Conservation (phyloP, 2,329 filamentous ascomycete species). For the Albifimbria verrucaria region DNA sequence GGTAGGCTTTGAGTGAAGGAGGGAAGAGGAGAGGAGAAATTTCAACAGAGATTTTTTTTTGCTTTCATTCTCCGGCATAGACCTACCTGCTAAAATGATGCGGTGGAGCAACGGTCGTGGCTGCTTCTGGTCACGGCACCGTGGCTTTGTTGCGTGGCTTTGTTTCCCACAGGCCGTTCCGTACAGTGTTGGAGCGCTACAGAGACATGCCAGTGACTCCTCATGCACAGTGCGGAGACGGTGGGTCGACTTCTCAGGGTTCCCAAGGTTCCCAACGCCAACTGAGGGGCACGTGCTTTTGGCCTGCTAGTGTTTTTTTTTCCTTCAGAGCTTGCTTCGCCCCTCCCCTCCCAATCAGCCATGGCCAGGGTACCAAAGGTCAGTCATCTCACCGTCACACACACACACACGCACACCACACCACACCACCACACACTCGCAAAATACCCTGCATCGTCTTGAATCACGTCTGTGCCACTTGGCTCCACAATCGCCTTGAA, state of each 20-base stretch:
- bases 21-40: slow-evolving; percentile 35
- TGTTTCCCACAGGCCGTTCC: background rate
- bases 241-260: background rate
- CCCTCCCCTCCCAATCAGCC: too few species aligned
- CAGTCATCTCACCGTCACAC: too few species aligned
- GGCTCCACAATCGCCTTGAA: background rate
- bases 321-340: too few species aligned
- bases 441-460: background rate
- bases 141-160: background rate
- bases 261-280: too few species aligned
- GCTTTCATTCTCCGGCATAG: slow-evolving; percentile 12
- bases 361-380: too few species aligned
- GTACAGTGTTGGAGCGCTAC: background rate
- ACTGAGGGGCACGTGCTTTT: background rate
- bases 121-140: slow-evolving; percentile 7
- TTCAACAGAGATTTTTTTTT: slow-evolving; percentile 34
- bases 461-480: background rate
- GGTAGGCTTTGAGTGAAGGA: slow-evolving; percentile 45
- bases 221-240: background rate
- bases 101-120: slow-evolving; percentile 17
- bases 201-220: background rate
- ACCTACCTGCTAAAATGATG: slow-evolving; percentile 20
- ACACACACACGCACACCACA: too few species aligned
- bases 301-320: background rate
- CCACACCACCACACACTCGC: too few species aligned